phyloP scores from a whole-genome alignment of 352 stramenopile genomes.

The Phytophthora europaea region DNA sequence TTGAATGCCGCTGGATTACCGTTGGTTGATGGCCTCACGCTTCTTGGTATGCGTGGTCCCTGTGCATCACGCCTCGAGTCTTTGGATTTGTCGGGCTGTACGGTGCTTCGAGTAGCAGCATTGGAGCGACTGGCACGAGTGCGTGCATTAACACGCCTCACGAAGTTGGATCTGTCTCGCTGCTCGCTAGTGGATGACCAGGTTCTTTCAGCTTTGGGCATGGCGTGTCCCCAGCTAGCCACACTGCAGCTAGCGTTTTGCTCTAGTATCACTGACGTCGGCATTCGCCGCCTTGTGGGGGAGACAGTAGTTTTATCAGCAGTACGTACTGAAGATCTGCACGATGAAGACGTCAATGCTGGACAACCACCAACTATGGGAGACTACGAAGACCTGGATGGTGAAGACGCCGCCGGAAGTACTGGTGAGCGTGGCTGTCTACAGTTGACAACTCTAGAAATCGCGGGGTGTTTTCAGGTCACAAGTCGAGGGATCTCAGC shows the following conservation, averaged over 20 bases:
- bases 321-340: constrained; percentile 6
- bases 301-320: constrained; percentile 19
- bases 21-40: constrained; percentile 63
- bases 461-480: constrained; percentile 76
- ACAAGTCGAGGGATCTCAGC: constrained; percentile 56
- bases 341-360: constrained; percentile 4
- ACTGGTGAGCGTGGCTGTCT: constrained; percentile 45
- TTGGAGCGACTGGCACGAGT: constrained; percentile 56
- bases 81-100: constrained; percentile 39
- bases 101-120: constrained; percentile 50
- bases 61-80: constrained; percentile 33
- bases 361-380: constrained; percentile 1
- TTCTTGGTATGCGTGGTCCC: constrained; percentile 55
- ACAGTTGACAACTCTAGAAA: constrained; percentile 56
- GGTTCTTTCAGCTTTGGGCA: constrained; percentile 57
- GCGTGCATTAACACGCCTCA: constrained; percentile 44
- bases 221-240: constrained; percentile 44
- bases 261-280: constrained; percentile 60
- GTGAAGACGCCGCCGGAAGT: constrained; percentile 18
- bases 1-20: constrained; percentile 55
- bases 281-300: constrained; percentile 60
- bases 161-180: constrained; percentile 61
- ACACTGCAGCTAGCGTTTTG: constrained; percentile 66
- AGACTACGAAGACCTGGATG: constrained; percentile 8
- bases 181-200: constrained; percentile 69